Percentiles rank a stretch among this genome's conserved stretches.
phyloP scores from a whole-genome alignment of 2,329 filamentous ascomycete species.

The Trichophyton verrucosum region DNA sequence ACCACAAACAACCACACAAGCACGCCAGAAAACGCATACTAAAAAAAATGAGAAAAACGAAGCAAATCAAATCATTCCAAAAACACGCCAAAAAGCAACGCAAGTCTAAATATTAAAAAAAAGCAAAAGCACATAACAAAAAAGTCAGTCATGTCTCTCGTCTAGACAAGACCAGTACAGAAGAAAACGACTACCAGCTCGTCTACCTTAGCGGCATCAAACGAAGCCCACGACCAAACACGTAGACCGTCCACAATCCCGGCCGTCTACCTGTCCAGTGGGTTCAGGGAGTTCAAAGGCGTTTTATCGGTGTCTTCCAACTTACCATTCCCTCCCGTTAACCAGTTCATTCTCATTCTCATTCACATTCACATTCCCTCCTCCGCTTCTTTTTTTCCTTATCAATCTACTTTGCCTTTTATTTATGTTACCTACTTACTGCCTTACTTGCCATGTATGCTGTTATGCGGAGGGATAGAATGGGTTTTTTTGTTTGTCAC shows the following conservation, averaged over 20 bases:
- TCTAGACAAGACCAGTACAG: too few species aligned
- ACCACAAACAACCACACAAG: too few species aligned
- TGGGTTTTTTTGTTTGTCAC: background rate
- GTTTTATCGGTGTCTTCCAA: background rate
- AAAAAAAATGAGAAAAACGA: background rate
- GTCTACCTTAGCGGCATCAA: background rate
- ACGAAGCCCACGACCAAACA: background rate
- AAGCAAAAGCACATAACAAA: background rate
- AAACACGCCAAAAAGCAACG: too few species aligned
- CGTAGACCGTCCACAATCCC: background rate
- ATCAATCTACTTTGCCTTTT: background rate
- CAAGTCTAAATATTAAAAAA: background rate
- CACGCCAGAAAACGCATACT: too few species aligned
- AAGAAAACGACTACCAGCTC: background rate
- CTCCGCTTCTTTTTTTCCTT: background rate
- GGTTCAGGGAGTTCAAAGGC: background rate
- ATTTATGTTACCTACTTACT: background rate
- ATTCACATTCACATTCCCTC: background rate
- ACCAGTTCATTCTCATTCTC: too few species aligned
- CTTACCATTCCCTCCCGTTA: background rate
- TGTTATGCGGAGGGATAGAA: conserved; percentile 2
- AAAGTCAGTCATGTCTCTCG: background rate
- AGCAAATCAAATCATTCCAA: background rate
- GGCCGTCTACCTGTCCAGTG: background rate
- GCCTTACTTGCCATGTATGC: background rate